Evolutionary conservation across 306 rosid species (phyloP), one percentile per base, ranked within the genome.

Genomic region (Acacia crassicarpa): DNA sequence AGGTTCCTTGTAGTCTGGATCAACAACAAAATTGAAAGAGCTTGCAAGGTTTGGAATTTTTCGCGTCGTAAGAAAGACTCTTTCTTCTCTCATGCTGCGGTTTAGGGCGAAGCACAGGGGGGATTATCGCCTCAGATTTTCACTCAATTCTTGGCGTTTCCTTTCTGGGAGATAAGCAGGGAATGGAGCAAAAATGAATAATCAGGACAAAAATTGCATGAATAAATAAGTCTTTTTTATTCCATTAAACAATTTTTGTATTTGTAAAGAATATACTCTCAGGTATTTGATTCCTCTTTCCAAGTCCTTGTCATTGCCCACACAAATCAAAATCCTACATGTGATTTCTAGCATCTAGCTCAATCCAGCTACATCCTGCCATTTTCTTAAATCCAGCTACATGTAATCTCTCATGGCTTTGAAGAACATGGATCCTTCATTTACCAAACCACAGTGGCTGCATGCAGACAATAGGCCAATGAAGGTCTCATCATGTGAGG

Each of bases 381-480:
- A 73, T 16, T 79, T 91, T 92, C 94, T 91, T 91, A 77, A 90
- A 30, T 30, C 32, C 32, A 30, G 32, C 32, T 30, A 30, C 32
- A 2, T 30, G 54, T 69, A 83, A 68, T 86, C 80, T 79, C 83
- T 84, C 94, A 94, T 90, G 48, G 90, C 94, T 59, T 83, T 81
- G 77, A 88, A 94, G 53, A 94, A 77, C 88, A 82, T 89, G 81
- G 83, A 49, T 56, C 88, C 91, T 63, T 85, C 78, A 35, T 65
- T 38, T 10, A 88, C 83, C 9, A 85, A 27, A 14, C 90, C 95
- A 2, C 72, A 89, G 75, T 94, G 95, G 85, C 93, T 91, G 84
- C 96, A 92, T 1, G 94, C 93, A 45, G 92, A 86, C 75, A 94
- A 83, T 58, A 94, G 76, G 76, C 94, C 88, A 40, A 94, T 74